A percentile compares a stretch with the other conserved stretches of the same genome.
phyloP scores from a whole-genome alignment of 257 asterid genomes.

The Handroanthus guayacan region DNA sequence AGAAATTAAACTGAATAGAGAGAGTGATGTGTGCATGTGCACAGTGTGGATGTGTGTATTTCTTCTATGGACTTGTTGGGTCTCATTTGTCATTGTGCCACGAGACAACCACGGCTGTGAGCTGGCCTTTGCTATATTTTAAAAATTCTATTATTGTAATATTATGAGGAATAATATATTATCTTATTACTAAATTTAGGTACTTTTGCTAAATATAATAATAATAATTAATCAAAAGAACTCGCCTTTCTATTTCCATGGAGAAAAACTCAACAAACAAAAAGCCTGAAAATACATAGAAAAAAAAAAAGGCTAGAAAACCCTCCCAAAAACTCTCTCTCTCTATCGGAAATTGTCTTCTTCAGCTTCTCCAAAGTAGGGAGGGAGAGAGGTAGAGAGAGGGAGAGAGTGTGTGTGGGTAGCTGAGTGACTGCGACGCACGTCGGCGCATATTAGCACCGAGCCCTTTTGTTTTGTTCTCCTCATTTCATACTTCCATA shows the following conservation, averaged over 20 bases:
- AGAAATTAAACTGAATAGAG: too few relatives aligned
- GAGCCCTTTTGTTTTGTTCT: constrained; percentile 9
- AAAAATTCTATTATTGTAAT: background rate
- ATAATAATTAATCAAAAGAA: background rate
- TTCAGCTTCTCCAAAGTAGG: constrained; percentile 41
- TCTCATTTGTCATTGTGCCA: constrained; percentile 32
- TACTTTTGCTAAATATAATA: background rate
- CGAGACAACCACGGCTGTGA: constrained; percentile 21
- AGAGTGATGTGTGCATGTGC: constrained; percentile 38
- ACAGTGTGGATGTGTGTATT: constrained; percentile 38
- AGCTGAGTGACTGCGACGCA: constrained; percentile 34
- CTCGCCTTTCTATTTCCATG: constrained; percentile 5
- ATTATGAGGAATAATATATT: background rate
- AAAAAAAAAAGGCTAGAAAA: constrained; percentile 25
- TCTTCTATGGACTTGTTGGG: constrained; percentile 27
- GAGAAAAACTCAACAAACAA: constrained; percentile 14
- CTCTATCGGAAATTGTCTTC: constrained; percentile 31
- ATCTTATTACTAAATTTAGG: background rate
- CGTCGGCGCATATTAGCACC: constrained; percentile 34
- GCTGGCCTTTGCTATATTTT: constrained; percentile 12
- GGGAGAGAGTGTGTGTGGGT: constrained; percentile 16
- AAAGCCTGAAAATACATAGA: constrained; percentile 3
- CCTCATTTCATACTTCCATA: constrained; percentile 17
- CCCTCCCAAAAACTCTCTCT: constrained; percentile 17
- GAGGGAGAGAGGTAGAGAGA: constrained; percentile 14